Conservation (phyloP, 1,284 basidiomycete genomes). For the Volvariella surrecta region DNA sequence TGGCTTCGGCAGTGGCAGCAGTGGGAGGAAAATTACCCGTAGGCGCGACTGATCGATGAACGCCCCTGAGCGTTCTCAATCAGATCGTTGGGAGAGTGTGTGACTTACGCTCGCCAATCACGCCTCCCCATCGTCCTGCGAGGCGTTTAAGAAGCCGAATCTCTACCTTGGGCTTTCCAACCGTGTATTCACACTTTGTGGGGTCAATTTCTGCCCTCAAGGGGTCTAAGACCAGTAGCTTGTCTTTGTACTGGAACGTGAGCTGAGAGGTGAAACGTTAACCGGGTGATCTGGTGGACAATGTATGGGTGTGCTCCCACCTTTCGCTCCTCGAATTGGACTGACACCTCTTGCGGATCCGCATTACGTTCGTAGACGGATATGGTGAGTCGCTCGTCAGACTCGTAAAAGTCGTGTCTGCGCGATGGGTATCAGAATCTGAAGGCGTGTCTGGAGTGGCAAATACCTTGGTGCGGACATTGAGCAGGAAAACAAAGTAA, state of each 20-base stretch:
- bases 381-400: slow-evolving; percentile 64
- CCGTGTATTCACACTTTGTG: slow-evolving; percentile 50
- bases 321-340: slow-evolving; percentile 57
- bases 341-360: slow-evolving; percentile 51
- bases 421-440: background rate
- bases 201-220: slow-evolving; percentile 76
- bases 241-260: slow-evolving; percentile 56
- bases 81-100: background rate
- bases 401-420: slow-evolving; percentile 88
- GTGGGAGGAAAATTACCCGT: slow-evolving; percentile 23
- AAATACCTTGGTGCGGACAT: slow-evolving; percentile 35
- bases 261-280: slow-evolving; percentile 27
- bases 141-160: slow-evolving; percentile 57
- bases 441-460: too few relatives aligned
- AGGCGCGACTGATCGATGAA: slow-evolving; percentile 18
- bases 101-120: slow-evolving; percentile 20
- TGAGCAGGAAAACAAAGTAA: slow-evolving; percentile 11
- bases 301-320: slow-evolving; percentile 28
- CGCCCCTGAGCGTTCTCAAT: slow-evolving; percentile 10
- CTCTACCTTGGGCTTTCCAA: slow-evolving; percentile 83
- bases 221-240: slow-evolving; percentile 58
- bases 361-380: slow-evolving; percentile 77
- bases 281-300: slow-evolving; percentile 4
- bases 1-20: slow-evolving; percentile 23
- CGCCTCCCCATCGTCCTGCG: slow-evolving; percentile 65